Evolutionary conservation across 805 yeast genomes (phyloP), one percentile per base, ranked within the genome.

Genomic region (Kregervanrija delftensis): DNA sequence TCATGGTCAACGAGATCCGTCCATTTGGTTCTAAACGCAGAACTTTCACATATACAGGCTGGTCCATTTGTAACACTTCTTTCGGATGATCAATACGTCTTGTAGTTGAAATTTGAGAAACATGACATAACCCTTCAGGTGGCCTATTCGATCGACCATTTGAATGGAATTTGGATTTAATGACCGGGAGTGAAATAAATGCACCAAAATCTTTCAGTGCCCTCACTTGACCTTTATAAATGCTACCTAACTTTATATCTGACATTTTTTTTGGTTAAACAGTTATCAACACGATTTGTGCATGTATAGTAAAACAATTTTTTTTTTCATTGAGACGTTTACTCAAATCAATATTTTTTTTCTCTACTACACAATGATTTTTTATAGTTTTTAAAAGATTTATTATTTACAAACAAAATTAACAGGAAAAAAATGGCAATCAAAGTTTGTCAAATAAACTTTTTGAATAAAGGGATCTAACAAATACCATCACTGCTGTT

Each of bases 181-280:
- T 22, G 28, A 44, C 30, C 1, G 41, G 77, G 1, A 90, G 59
- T 9, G 76, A 62, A 0, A 88, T 74, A 58, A 90, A 91, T 1
- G 88, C 95, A 0, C 98, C 97, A 63, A 79, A 90, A 2, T 74
- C 61, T 37, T 79, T 78, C 1, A 86, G 53, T 38, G 75, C 77
- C 39, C 69, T 70, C 3, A 91, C 83, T 22, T 51, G 62, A 0
- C 95, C 97, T 30, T 61, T 61, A 53, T 83, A 81, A 0, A 86
- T 65, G 17, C 69, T 60, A 13, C 77, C 79, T 15, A 32, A 33
- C 28, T 44, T 11, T 5, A 40, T 22, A 28, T 35, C 30, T 8
- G 44, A 34, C 50, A 48, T 48, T 8, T 4, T 22, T 4, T 22
- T 6, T 22, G 28, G 6, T 5, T 22, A 6, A 22, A 22, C 22